phyloP scores from a whole-genome alignment of 768 basidiomycete genomes.

The Pluteus cervinus region DNA sequence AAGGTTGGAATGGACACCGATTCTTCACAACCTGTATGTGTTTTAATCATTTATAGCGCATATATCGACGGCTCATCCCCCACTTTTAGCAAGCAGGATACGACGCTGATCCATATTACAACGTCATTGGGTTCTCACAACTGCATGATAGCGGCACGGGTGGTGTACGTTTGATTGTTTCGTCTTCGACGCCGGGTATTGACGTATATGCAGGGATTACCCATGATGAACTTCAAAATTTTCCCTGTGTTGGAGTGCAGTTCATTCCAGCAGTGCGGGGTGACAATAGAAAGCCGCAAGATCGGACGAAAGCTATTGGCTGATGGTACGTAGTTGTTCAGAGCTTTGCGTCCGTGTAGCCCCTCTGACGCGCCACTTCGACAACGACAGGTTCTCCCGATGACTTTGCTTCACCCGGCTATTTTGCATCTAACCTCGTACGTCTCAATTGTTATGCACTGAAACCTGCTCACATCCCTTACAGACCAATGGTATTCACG shows the following conservation, averaged over 20 bases:
- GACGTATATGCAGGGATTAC: constrained; percentile 29
- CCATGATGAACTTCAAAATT: constrained; percentile 59
- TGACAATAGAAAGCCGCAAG: constrained; percentile 40
- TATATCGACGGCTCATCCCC: background rate
- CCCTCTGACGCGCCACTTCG: too few species aligned
- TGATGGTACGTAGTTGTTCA: constrained; percentile 48
- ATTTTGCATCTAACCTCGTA: constrained; percentile 58
- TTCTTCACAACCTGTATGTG: constrained; percentile 47
- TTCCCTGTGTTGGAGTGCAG: constrained; percentile 48
- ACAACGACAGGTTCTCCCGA: constrained; percentile 50
- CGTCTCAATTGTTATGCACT: constrained; percentile 7
- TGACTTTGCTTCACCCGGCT: constrained; percentile 59
- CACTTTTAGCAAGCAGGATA: constrained; percentile 40
- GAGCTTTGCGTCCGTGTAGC: too few species aligned
- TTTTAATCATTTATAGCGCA: background rate
- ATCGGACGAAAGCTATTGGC: constrained; percentile 38
- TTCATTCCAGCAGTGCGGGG: constrained; percentile 46
- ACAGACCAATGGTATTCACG: constrained; percentile 50
- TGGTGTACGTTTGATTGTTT: constrained; percentile 31
- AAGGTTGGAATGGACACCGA: constrained; percentile 66
- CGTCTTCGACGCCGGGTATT: background rate
- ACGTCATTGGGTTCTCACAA: constrained; percentile 56
- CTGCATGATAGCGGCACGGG: constrained; percentile 60
- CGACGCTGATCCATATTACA: constrained; percentile 33
- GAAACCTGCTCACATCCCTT: background rate